Percentiles rank a stretch among this genome's conserved stretches.
Evolutionary conservation across 1,284 basidiomycete genomes (phyloP).

Genomic region (Phlebopus sp.): DNA sequence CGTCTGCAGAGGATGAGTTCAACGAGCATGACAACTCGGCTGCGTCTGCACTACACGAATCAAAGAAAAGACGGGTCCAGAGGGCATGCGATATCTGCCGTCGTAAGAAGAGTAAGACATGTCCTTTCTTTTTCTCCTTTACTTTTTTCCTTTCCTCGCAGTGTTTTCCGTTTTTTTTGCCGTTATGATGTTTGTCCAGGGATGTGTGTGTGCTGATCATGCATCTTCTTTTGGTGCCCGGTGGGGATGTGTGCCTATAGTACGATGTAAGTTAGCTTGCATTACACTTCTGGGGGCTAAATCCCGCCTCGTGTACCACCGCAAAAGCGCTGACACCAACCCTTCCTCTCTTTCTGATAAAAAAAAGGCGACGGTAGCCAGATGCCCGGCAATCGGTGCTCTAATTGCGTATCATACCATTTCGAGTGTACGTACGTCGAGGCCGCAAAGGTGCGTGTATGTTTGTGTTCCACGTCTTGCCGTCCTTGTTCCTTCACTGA

Average conservation of each 20-base stretch:
- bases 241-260: conserved; percentile 26
- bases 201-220: background rate
- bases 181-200: background rate
- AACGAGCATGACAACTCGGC: conserved; percentile 32
- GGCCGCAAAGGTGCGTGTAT: conserved; percentile 57
- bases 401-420: conserved; percentile 73
- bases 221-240: background rate
- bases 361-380: conserved; percentile 55
- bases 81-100: conserved; percentile 75
- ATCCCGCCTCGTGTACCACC: background rate
- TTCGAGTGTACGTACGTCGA: conserved; percentile 78
- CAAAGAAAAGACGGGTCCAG: conserved; percentile 69
- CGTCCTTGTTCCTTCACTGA: background rate
- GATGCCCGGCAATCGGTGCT: conserved; percentile 68
- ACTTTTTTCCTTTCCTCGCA: background rate
- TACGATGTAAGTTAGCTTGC: conserved; percentile 48
- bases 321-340: background rate
- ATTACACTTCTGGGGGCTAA: background rate
- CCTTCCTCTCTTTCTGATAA: no score
- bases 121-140: background rate
- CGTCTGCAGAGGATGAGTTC: conserved; percentile 47
- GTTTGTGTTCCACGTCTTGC: background rate
- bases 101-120: conserved; percentile 66
- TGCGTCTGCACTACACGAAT: conserved; percentile 12
- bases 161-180: conserved; percentile 2